These are phyloP conservation scores for Diaporthe sp. DNA, from an alignment of 2,329 filamentous ascomycete genomes.

Conservation along the genomic window DNA sequence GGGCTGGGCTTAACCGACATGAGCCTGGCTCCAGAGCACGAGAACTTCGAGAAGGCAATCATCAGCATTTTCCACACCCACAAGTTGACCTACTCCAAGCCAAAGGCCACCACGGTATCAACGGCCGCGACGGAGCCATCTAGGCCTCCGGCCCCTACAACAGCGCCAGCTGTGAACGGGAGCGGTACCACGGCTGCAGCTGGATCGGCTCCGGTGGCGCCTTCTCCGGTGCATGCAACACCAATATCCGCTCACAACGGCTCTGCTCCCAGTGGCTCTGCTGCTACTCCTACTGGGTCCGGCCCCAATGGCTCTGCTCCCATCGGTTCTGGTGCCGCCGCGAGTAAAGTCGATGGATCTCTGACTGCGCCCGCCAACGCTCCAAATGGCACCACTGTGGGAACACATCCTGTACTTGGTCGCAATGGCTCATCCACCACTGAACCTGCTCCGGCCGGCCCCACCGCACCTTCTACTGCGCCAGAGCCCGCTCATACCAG, in stretches of 20 bases:
- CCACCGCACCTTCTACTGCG: neutral
- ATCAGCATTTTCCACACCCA: constrained; percentile 57
- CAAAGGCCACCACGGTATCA: constrained; percentile 21
- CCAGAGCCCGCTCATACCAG: neutral
- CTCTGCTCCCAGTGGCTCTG: neutral
- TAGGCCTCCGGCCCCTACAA: neutral
- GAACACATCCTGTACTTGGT: constrained; percentile 1
- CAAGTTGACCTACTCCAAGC: constrained; percentile 41
- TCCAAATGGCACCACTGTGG: neutral
- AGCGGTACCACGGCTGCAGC: neutral
- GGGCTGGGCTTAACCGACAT: constrained; percentile 62
- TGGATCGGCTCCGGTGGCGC: neutral
- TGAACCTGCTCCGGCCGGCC: constrained; percentile 3
- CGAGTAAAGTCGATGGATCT: neutral
- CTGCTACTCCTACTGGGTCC: neutral
- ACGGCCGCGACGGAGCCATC: constrained; percentile 37
- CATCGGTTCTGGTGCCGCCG: neutral
- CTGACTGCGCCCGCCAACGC: neutral
- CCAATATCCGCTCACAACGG: neutral
- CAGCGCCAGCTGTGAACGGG: neutral
- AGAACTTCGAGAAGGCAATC: constrained; percentile 62
- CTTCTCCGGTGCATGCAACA: neutral
- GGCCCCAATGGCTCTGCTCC: neutral
- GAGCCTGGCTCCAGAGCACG: constrained; percentile 56
- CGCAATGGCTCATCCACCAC: neutral